Conservation (phyloP, 2,329 filamentous ascomycete species). For the Cladosporium sp. region DNA sequence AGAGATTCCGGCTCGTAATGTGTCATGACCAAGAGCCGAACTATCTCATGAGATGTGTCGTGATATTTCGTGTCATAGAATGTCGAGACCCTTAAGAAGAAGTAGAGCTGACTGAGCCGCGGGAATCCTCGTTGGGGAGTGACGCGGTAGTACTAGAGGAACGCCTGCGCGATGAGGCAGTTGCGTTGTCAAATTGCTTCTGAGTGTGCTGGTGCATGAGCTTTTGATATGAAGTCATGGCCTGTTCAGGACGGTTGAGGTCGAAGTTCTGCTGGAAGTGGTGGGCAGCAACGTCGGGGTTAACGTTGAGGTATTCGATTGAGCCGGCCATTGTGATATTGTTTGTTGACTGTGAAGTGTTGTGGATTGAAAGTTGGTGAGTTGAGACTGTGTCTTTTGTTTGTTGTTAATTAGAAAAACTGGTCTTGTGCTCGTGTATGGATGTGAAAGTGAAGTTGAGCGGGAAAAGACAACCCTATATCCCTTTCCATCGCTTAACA, state of each 20-base stretch:
- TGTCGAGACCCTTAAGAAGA: slow-evolving; percentile 17
- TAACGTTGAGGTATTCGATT: slow-evolving; percentile 34
- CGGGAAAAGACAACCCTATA: background rate
- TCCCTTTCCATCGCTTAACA: background rate
- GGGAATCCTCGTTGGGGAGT: slow-evolving; percentile 23
- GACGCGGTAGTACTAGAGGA: slow-evolving; percentile 23
- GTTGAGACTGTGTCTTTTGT: background rate
- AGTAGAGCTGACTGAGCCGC: slow-evolving; percentile 26
- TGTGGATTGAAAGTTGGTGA: background rate
- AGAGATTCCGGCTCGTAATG: background rate
- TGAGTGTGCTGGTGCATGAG: slow-evolving; percentile 51
- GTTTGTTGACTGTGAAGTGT: background rate
- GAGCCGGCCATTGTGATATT: slow-evolving; percentile 23
- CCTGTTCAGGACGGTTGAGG: slow-evolving; percentile 35
- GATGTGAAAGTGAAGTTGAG: background rate
- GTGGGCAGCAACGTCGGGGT: slow-evolving; percentile 39
- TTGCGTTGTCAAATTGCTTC: slow-evolving; percentile 44
- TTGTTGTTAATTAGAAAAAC: background rate
- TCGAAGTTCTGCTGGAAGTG: slow-evolving; percentile 43
- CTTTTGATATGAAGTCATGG: slow-evolving; percentile 44
- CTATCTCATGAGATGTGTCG: background rate
- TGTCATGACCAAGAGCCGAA: background rate
- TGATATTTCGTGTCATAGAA: background rate
- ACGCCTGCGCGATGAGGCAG: slow-evolving; percentile 42
- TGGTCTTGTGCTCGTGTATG: background rate